A percentile compares a stretch with the other conserved stretches of the same genome.
These are phyloP conservation scores for Aspergillus versicolor DNA, from an alignment of 2,329 filamentous ascomycete species.

Conservation along the genomic window DNA sequence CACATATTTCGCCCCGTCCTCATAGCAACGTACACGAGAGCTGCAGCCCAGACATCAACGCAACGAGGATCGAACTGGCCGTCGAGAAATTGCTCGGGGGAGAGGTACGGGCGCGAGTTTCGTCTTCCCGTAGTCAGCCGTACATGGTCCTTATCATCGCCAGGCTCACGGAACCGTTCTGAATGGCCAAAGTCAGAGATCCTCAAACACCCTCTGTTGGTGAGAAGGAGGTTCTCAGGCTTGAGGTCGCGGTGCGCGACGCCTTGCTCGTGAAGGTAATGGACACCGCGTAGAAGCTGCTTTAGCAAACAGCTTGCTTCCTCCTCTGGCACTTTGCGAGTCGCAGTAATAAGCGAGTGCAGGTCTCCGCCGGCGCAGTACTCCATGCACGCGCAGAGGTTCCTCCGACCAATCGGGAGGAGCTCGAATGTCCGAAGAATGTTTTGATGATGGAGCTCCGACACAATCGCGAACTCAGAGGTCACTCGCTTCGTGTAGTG, in stretches of 20 bases:
- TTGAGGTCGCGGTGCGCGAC: neutral
- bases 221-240: conserved; percentile 1
- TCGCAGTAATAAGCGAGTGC: neutral
- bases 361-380: neutral
- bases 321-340: neutral
- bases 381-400: neutral
- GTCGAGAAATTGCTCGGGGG: neutral
- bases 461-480: neutral
- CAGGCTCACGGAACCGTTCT: neutral
- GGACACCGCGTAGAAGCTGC: neutral
- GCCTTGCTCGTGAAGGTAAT: neutral
- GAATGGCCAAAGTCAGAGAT: conserved; percentile 1
- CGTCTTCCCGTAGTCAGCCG: neutral
- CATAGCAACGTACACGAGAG: conserved; percentile 1
- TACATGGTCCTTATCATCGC: neutral
- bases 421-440: neutral
- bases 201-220: neutral
- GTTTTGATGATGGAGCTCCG: neutral
- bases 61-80: neutral
- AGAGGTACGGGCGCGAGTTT: neutral
- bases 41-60: neutral
- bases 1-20: neutral
- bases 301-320: neutral
- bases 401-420: neutral
- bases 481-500: neutral